A percentile compares a stretch with the other conserved stretches of the same genome.
Evolutionary conservation across 306 rosid genomes (phyloP).

Genomic region (Adenanthera pavonina): DNA sequence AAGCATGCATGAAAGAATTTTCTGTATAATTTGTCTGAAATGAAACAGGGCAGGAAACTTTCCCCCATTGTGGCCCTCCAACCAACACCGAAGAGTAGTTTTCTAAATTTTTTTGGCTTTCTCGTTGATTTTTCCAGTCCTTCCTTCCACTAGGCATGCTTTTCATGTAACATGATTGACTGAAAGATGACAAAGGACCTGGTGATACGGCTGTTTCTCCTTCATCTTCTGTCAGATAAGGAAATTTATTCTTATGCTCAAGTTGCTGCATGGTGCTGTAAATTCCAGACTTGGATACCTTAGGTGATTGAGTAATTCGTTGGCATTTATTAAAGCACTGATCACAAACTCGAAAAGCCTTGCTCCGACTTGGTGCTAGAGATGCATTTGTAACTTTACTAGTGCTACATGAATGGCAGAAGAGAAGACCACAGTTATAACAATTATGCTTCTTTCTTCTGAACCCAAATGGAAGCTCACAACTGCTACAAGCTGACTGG

Average conservation of each 20-base stretch:
- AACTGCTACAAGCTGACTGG: conserved; percentile 75
- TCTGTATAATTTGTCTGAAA: conserved; percentile 49
- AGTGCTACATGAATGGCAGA: conserved; percentile 70
- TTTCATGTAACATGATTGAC: conserved; percentile 61
- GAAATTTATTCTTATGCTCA: conserved; percentile 44
- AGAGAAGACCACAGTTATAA: conserved; percentile 81
- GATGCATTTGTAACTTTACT: conserved; percentile 67
- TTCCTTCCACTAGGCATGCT: conserved; percentile 59
- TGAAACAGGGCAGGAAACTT: conserved; percentile 65
- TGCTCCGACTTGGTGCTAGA: conserved; percentile 70
- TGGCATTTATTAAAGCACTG: conserved; percentile 63
- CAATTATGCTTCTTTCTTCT: conserved; percentile 87
- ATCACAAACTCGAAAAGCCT: conserved; percentile 84
- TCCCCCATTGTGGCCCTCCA: conserved; percentile 74
- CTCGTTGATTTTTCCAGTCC: conserved; percentile 55
- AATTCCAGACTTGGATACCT: conserved; percentile 42
- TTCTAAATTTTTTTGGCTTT: conserved; percentile 47
- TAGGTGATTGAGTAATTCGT: conserved; percentile 38
- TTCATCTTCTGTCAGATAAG: conserved; percentile 57
- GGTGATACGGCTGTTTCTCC: conserved; percentile 55
- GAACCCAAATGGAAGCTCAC: conserved; percentile 78
- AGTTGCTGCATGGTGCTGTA: conserved; percentile 38
- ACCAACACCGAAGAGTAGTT: conserved; percentile 44
- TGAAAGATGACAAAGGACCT: conserved; percentile 47
- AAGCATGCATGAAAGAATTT: conserved; percentile 44